Conservation (phyloP, 2,329 filamentous ascomycete species). For the Botryotinia narcissicola region DNA sequence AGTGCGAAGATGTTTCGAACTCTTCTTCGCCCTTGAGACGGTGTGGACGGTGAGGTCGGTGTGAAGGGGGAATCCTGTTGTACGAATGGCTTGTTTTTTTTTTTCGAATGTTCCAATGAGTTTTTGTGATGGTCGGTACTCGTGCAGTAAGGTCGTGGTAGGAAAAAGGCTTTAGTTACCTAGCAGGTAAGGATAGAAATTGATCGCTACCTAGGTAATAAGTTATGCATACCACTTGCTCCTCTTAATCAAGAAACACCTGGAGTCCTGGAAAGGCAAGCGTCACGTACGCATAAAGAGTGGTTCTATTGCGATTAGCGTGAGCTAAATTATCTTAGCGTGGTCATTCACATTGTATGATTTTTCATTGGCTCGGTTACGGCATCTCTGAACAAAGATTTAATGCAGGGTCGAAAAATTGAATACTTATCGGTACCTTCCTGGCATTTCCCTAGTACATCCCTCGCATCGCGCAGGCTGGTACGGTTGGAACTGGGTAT, state of each 20-base stretch:
- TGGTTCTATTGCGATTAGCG: neutral
- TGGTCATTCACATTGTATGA: conserved; percentile 16
- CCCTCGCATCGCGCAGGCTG: neutral
- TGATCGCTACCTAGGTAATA: conserved; percentile 10
- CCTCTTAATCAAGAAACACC: neutral
- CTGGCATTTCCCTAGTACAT: neutral
- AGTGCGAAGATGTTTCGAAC: neutral
- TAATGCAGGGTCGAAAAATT: conserved; percentile 17
- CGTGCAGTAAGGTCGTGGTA: neutral
- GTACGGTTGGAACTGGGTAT: neutral
- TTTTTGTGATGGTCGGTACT: neutral
- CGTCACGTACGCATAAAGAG: conserved; percentile 13
- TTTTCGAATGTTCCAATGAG: neutral
- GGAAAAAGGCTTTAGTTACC: neutral
- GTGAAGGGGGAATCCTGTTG: neutral
- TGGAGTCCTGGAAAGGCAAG: conserved; percentile 1
- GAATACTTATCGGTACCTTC: neutral
- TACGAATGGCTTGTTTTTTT: neutral
- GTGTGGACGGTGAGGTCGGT: neutral
- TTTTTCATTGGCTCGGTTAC: conserved; percentile 4
- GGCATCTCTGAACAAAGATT: neutral
- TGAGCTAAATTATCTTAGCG: neutral
- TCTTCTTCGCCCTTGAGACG: neutral
- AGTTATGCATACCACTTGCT: neutral
- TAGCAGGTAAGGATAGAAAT: neutral